Conservation (phyloP, 257 asterid genomes). For the Gentiana macrophylla region DNA sequence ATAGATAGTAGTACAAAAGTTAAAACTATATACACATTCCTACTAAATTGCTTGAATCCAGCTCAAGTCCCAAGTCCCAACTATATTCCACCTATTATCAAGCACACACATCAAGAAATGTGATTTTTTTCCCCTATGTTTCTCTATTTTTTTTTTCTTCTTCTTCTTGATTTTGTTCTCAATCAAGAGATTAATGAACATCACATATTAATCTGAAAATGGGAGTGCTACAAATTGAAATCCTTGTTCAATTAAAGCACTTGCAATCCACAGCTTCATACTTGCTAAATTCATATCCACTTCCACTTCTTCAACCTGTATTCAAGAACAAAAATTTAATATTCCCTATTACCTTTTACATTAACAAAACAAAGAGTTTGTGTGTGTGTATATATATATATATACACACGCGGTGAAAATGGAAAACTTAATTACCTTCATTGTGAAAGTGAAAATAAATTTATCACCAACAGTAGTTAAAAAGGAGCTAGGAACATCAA, state of each 20-base stretch:
- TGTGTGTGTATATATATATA: too few species aligned
- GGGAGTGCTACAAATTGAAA: conserved; percentile 39
- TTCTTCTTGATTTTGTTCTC: too few species aligned
- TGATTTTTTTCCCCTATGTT: too few species aligned
- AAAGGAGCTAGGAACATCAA: conserved; percentile 41
- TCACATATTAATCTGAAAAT: conserved; percentile 6
- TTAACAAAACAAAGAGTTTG: too few species aligned
- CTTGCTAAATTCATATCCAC: conserved; percentile 34
- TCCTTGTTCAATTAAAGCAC: conserved; percentile 50
- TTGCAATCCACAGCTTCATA: conserved; percentile 60
- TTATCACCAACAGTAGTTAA: conserved; percentile 34
- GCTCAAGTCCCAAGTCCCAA: too few species aligned
- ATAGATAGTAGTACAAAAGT: too few species aligned
- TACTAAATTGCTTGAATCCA: too few species aligned
- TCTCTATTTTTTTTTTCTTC: too few species aligned
- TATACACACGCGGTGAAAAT: too few species aligned
- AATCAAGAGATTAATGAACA: not conserved
- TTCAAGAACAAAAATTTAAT: not conserved
- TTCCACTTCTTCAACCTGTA: conserved; percentile 43
- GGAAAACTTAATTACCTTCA: conserved; percentile 32
- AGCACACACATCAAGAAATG: too few species aligned
- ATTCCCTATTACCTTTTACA: not conserved
- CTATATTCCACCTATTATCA: too few species aligned
- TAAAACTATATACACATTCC: too few species aligned
- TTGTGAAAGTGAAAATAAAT: conserved; percentile 52